These are phyloP conservation scores for Penicillium vulpinum DNA, from an alignment of 2,329 filamentous ascomycete genomes.

Conservation along the genomic window DNA sequence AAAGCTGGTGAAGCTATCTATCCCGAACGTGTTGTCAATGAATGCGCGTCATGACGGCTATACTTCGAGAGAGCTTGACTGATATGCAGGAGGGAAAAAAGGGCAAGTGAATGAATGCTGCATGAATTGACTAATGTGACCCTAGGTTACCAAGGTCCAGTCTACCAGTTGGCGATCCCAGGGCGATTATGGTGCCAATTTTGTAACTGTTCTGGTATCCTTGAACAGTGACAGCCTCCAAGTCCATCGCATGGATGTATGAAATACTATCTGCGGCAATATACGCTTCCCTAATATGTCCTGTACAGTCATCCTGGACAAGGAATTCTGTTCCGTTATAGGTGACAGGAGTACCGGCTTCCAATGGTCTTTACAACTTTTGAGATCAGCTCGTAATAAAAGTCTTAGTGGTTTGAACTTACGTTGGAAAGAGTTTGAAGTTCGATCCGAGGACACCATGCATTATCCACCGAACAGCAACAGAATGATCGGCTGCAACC, in stretches of 20 bases:
- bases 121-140: not conserved
- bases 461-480: too few relatives aligned
- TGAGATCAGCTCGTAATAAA: not conserved
- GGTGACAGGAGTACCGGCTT: slow-evolving; percentile 1
- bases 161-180: not conserved
- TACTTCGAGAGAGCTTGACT: not conserved
- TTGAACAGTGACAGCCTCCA: not conserved
- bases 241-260: slow-evolving; percentile 5
- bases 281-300: slow-evolving; percentile 5
- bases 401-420: not conserved
- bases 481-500: too few relatives aligned
- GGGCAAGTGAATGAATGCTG: not conserved
- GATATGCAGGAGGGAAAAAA: not conserved
- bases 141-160: not conserved
- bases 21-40: not conserved
- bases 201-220: too few relatives aligned
- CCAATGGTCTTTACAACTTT: not conserved
- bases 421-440: slow-evolving; percentile 4
- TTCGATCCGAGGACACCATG: not conserved
- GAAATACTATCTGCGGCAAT: slow-evolving; percentile 7
- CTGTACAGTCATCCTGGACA: slow-evolving; percentile 7
- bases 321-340: slow-evolving; percentile 14
- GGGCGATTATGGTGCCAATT: not conserved
- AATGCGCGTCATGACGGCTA: not conserved
- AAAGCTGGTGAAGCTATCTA: not conserved